A percentile compares a stretch with the other conserved stretches of the same genome.
phyloP scores from a whole-genome alignment of 148 eudicot species.

The Nyssa sinensis region DNA sequence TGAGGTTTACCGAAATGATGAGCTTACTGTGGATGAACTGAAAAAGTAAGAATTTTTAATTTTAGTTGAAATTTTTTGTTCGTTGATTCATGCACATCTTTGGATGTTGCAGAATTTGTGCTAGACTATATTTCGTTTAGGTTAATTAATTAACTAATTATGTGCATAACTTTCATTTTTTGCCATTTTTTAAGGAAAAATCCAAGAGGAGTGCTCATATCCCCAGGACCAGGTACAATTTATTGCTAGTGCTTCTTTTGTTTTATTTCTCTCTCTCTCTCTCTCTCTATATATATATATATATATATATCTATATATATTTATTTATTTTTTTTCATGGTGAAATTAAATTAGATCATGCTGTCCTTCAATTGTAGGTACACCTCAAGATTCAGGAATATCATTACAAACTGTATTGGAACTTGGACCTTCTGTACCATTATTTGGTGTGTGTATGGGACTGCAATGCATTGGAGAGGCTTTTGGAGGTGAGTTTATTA shows the following conservation, averaged over 20 bases:
- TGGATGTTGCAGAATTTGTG: not conserved
- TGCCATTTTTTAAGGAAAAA: conserved; percentile 59
- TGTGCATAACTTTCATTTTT: not conserved
- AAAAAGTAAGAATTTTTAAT: conserved; percentile 45
- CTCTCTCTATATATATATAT: too few relatives aligned
- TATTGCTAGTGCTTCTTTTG: too few relatives aligned
- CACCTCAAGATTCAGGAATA: conserved; percentile 98
- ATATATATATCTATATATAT: too few relatives aligned
- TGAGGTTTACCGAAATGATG: conserved; percentile 93
- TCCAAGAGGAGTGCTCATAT: conserved; percentile 90
- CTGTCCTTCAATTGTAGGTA: conserved; percentile 37
- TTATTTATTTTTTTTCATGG: not conserved
- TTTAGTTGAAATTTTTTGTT: too few relatives aligned
- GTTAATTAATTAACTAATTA: not conserved
- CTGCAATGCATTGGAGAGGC: conserved; percentile 99
- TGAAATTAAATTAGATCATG: not conserved
- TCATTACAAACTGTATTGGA: conserved; percentile 82
- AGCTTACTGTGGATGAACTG: conserved; percentile 84
- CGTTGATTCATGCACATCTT: not conserved
- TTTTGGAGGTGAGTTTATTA: conserved; percentile 72
- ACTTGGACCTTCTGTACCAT: conserved; percentile 79
- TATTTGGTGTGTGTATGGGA: conserved; percentile 99
- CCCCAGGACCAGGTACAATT: conserved; percentile 97
- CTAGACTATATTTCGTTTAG: not conserved
- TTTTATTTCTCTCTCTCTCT: conserved; percentile 6